Conservation (phyloP, 306 rosid genomes). For the Calophaca sinica region DNA sequence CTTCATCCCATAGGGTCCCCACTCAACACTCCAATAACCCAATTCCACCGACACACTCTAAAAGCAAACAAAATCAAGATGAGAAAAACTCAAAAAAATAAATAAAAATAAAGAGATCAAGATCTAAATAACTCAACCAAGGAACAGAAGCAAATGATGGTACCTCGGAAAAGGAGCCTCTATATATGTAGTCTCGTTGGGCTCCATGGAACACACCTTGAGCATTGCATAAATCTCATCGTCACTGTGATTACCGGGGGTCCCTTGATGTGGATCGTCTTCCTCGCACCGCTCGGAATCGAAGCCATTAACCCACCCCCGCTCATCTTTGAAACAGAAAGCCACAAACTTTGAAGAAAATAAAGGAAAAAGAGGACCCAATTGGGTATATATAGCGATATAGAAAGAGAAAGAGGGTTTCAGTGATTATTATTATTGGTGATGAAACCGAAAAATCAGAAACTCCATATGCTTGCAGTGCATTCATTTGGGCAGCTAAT, state of each 20-base stretch:
- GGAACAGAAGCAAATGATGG: conserved; percentile 17
- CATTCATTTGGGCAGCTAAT: too few species aligned
- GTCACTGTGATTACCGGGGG: conserved; percentile 83
- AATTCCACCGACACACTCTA: conserved; percentile 60
- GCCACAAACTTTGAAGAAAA: neutral
- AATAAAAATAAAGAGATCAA: conserved; percentile 43
- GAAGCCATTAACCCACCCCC: conserved; percentile 74
- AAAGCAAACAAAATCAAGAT: conserved; percentile 46
- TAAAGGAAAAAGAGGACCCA: neutral
- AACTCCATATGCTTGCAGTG: too few species aligned
- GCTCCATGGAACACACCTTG: conserved; percentile 96
- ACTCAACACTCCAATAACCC: conserved; percentile 39
- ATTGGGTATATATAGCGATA: neutral
- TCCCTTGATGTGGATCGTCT: conserved; percentile 89
- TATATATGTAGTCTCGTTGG: conserved; percentile 82
- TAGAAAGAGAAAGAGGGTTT: conserved; percentile 26
- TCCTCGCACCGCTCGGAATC: conserved; percentile 73
- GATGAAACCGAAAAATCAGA: too few species aligned
- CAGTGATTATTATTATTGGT: neutral
- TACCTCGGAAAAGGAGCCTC: conserved; percentile 94
- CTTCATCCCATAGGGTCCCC: conserved; percentile 40
- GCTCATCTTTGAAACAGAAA: conserved; percentile 56
- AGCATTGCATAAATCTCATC: conserved; percentile 97
- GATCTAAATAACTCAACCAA: conserved; percentile 34
- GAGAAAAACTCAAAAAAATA: conserved; percentile 47